Conservation (phyloP, 2,329 filamentous ascomycete species). For the Exophiala sp. region DNA sequence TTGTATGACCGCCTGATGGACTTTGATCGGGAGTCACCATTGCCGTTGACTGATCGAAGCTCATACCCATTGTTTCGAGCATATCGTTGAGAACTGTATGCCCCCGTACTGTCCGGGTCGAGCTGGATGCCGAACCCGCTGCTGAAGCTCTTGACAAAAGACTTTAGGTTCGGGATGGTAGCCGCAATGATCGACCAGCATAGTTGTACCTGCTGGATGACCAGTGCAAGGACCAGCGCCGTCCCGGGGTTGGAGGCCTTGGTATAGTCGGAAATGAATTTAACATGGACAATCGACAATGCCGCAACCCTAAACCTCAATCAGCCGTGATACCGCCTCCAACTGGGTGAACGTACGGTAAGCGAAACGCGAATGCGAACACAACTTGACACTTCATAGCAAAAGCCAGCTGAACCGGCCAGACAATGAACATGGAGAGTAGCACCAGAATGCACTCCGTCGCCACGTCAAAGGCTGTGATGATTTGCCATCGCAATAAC, state of each 20-base stretch:
- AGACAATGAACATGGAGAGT: constrained; percentile 29
- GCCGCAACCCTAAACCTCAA: constrained; percentile 30
- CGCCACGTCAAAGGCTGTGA: constrained; percentile 38
- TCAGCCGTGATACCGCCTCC: not conserved
- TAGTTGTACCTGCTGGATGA: constrained; percentile 37
- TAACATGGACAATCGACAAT: constrained; percentile 34
- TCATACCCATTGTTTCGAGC: constrained; percentile 10
- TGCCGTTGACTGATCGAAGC: constrained; percentile 9
- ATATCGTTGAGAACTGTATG: constrained; percentile 15
- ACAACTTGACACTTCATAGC: constrained; percentile 30
- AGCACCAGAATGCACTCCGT: constrained; percentile 27
- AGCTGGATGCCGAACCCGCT: constrained; percentile 34
- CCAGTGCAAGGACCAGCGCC: constrained; percentile 31
- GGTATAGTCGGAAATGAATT: constrained; percentile 32
- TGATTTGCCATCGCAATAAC: constrained; percentile 34
- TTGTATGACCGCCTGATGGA: constrained; percentile 15
- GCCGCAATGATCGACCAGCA: constrained; percentile 39
- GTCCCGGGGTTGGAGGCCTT: constrained; percentile 32
- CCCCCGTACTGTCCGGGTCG: constrained; percentile 17
- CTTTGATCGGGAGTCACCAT: constrained; percentile 11
- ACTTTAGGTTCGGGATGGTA: constrained; percentile 40
- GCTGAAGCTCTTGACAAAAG: constrained; percentile 39
- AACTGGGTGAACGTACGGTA: constrained; percentile 31
- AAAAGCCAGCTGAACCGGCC: constrained; percentile 27
- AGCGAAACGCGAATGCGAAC: constrained; percentile 35